Percentiles rank a stretch among this genome's conserved stretches.
Evolutionary conservation across 306 rosid genomes (phyloP).

Genomic region (Oxytropis ochrocephala): DNA sequence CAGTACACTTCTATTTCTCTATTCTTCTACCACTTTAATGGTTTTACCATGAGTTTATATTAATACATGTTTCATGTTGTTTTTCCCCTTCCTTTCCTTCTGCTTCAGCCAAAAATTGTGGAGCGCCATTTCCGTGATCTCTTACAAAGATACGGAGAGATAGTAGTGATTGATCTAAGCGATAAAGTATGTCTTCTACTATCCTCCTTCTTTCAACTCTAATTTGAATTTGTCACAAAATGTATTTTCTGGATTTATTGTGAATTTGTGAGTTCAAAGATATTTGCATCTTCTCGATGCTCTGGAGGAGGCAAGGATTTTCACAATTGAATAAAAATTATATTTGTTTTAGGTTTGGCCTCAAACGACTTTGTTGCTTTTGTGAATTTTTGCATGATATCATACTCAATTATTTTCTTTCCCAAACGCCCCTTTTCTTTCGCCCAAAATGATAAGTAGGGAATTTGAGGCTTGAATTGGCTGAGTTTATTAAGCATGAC

Average conservation of each 20-base stretch:
- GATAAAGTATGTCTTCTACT: too few species aligned
- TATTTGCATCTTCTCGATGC: conserved; percentile 15
- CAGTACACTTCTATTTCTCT: conserved; percentile 35
- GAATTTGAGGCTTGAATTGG: too few species aligned
- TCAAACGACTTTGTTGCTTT: too few species aligned
- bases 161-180: conserved; percentile 66
- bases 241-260: too few species aligned
- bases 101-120: conserved; percentile 59
- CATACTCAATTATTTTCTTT: not conserved
- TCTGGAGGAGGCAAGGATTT: conserved; percentile 7
- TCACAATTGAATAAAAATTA: conserved; percentile 3
- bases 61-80: conserved; percentile 10
- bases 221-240: too few species aligned
- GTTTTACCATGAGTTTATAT: conserved; percentile 2
- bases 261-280: too few species aligned
- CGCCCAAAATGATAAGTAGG: too few species aligned
- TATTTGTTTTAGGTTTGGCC: too few species aligned
- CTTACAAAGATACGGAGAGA: conserved; percentile 70
- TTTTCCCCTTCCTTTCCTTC: not conserved
- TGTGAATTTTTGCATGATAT: not conserved
- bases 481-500: too few species aligned
- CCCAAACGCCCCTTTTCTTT: too few species aligned
- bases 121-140: conserved; percentile 75
- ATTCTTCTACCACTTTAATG: conserved; percentile 1
- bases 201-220: too few species aligned